Conservation (phyloP, 306 rosid genomes). For the Carpinus fangiana region DNA sequence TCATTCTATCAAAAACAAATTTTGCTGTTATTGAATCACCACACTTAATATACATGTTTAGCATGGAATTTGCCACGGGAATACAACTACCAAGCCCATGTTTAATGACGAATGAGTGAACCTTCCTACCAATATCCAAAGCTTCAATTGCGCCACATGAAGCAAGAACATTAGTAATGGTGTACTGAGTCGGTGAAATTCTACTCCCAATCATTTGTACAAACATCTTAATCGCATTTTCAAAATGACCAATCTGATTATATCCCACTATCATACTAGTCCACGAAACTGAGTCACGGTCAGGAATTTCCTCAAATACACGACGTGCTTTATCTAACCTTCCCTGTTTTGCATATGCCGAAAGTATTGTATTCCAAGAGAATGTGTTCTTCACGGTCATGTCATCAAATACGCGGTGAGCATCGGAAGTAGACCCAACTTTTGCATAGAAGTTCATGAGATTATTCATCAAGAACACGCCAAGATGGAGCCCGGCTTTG, state of each 20-base stretch:
- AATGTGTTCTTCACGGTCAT: conserved; percentile 53
- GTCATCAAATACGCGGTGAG: conserved; percentile 64
- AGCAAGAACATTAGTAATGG: conserved; percentile 68
- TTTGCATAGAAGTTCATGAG: conserved; percentile 62
- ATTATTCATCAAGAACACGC: conserved; percentile 66
- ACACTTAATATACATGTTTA: conserved; percentile 88
- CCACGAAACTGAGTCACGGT: conserved; percentile 88
- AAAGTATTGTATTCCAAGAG: conserved; percentile 80
- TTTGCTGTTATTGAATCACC: conserved; percentile 61
- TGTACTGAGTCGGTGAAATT: conserved; percentile 57
- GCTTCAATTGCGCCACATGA: conserved; percentile 61
- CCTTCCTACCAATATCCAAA: conserved; percentile 62
- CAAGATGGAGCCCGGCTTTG: conserved; percentile 62
- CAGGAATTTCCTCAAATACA: conserved; percentile 61
- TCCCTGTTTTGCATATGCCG: conserved; percentile 66
- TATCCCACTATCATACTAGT: conserved; percentile 72
- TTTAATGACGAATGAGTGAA: conserved; percentile 66
- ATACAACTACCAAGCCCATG: conserved; percentile 53
- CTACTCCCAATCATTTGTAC: conserved; percentile 51
- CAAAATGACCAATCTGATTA: conserved; percentile 57
- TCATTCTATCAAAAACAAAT: conserved; percentile 67
- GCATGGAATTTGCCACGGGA: conserved; percentile 66
- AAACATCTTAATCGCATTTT: conserved; percentile 50
- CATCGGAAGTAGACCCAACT: conserved; percentile 45
- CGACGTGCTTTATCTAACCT: conserved; percentile 48